Conservation (phyloP, 345 rosid genomes). For the Syzygium grande region DNA sequence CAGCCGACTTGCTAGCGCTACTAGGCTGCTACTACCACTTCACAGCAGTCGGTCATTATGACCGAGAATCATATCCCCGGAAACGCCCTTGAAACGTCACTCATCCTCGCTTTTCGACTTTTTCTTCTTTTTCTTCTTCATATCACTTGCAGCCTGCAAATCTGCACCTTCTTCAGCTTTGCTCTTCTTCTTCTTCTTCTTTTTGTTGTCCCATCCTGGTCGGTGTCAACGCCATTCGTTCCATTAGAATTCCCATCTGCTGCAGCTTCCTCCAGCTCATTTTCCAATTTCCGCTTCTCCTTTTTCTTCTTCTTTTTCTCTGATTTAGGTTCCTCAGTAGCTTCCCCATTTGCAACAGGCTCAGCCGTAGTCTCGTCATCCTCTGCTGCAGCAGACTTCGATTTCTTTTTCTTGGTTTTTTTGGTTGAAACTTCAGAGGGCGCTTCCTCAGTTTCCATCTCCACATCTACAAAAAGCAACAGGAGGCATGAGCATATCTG, state of each 20-base stretch:
- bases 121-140: constrained; percentile 39
- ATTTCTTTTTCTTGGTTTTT: constrained; percentile 60
- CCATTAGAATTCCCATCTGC: constrained; percentile 10
- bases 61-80: not conserved
- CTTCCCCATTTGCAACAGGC: constrained; percentile 24
- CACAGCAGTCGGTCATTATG: not conserved
- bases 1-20: not conserved
- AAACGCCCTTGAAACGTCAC: not conserved
- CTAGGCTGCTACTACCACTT: not conserved
- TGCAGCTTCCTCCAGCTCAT: constrained; percentile 15
- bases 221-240: constrained; percentile 6
- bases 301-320: constrained; percentile 41
- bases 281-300: constrained; percentile 22
- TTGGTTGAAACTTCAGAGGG: constrained; percentile 32
- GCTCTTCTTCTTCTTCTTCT: constrained; percentile 30
- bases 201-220: constrained; percentile 22
- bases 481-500: not conserved
- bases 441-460: constrained; percentile 41
- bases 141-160: constrained; percentile 13
- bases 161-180: constrained; percentile 21
- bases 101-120: constrained; percentile 27
- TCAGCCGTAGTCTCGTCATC: constrained; percentile 29
- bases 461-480: constrained; percentile 10
- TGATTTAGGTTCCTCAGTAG: constrained; percentile 28
- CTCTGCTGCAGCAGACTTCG: constrained; percentile 21